Evolutionary conservation across 2,329 filamentous ascomycete genomes (phyloP).

Genomic region (Plectosphaerella cucumerina): DNA sequence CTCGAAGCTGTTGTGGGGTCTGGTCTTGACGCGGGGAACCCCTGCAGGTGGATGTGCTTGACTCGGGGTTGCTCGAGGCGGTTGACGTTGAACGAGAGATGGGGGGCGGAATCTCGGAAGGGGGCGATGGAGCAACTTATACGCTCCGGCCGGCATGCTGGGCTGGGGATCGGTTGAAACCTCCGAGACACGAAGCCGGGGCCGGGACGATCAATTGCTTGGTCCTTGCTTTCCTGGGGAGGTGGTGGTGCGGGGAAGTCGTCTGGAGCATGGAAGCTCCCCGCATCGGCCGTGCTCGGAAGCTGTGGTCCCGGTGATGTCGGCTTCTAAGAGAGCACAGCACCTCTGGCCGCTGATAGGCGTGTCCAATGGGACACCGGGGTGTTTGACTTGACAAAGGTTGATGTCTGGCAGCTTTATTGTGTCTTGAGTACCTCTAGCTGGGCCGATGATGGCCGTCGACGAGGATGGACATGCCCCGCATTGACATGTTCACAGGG

Average conservation of each 20-base stretch:
- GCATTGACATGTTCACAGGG: background rate
- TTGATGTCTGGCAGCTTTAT: too few species aligned
- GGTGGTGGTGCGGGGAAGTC: background rate
- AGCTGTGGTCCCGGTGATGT: too few species aligned
- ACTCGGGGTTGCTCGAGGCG: background rate
- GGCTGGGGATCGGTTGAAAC: constrained; percentile 1
- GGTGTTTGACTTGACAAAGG: too few species aligned
- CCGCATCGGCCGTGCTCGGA: too few species aligned
- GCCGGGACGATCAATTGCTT: background rate
- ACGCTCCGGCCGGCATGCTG: constrained; percentile 1
- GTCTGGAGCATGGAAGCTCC: background rate
- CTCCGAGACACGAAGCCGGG: background rate
- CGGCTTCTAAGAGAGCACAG: too few species aligned
- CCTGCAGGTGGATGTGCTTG: too few species aligned
- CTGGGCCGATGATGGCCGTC: constrained; percentile 1
- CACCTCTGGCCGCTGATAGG: too few species aligned
- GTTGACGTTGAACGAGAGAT: background rate
- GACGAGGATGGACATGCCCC: background rate
- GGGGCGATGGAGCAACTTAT: constrained; percentile 1
- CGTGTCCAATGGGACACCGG: too few species aligned
- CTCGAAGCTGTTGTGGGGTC: too few species aligned
- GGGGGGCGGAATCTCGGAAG: background rate
- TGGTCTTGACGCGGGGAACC: too few species aligned
- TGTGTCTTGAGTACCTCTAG: background rate
- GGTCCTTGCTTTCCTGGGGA: background rate